A percentile compares a stretch with the other conserved stretches of the same genome.
Evolutionary conservation across 805 yeast species (phyloP).

Genomic region (Candida xyloterini): DNA sequence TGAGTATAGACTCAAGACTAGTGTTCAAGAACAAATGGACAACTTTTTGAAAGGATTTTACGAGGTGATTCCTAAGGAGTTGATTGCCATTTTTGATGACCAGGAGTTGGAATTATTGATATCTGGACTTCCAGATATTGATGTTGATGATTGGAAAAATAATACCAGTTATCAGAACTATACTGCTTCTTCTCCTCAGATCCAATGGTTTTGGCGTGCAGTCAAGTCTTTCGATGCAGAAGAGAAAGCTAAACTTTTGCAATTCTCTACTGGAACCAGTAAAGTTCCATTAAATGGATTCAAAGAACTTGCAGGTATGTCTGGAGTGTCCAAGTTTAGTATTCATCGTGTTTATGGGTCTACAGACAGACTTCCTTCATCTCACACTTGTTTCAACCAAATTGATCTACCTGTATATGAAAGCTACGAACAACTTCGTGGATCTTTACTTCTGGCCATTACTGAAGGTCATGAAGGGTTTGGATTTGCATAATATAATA

Average conservation of each 20-base stretch:
- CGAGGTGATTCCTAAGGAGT: conserved; percentile 80
- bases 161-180: conserved; percentile 81
- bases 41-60: conserved; percentile 84
- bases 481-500: conserved; percentile 58
- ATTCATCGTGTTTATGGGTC: conserved; percentile 88
- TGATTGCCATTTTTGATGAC: conserved; percentile 87
- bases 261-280: conserved; percentile 95
- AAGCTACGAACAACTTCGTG: conserved; percentile 79
- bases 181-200: conserved; percentile 76
- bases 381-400: conserved; percentile 97
- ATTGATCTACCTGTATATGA: conserved; percentile 91
- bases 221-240: conserved; percentile 91
- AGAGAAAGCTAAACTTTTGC: conserved; percentile 89
- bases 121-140: conserved; percentile 94
- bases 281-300: conserved; percentile 95
- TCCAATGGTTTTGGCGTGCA: conserved; percentile 98
- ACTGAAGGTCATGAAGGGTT: conserved; percentile 97
- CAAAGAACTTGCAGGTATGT: conserved; percentile 81
- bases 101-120: conserved; percentile 91
- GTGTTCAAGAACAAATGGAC: conserved; percentile 85
- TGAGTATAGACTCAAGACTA: conserved; percentile 77
- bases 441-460: conserved; percentile 76
- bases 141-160: conserved; percentile 92
- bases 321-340: conserved; percentile 80
- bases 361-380: conserved; percentile 83